A percentile compares a stretch with the other conserved stretches of the same genome.
These are phyloP conservation scores for Volvox reticuliferus DNA, from an alignment of 139 green algal species.

Conservation along the genomic window DNA sequence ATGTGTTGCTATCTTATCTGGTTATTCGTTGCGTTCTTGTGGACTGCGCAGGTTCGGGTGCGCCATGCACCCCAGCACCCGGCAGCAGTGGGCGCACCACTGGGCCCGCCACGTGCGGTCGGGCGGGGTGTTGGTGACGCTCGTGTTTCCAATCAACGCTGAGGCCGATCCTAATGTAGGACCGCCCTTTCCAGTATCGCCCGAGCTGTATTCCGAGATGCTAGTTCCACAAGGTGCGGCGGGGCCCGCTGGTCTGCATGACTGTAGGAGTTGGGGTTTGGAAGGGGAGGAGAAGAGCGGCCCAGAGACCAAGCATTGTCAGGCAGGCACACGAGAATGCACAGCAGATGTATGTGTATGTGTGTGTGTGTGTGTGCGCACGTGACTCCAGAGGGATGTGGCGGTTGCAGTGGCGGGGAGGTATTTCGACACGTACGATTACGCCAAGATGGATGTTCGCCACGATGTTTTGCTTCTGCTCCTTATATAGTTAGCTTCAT, in stretches of 20 bases:
- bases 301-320: no score
- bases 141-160: slow-evolving; percentile 75
- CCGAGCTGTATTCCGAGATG: slow-evolving; percentile 64
- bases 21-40: no score
- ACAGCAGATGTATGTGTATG: no score
- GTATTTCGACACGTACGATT: no score
- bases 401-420: no score
- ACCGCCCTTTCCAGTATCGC: slow-evolving; percentile 73
- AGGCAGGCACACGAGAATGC: no score
- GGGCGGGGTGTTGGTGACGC: slow-evolving; percentile 68
- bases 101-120: slow-evolving; percentile 63
- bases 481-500: no score
- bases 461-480: no score
- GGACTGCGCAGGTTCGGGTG: slow-evolving; percentile 73
- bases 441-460: no score
- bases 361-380: no score
- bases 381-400: no score
- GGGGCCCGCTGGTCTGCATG: background rate
- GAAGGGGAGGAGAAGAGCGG: background rate
- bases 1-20: no score
- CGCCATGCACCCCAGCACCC: slow-evolving; percentile 71
- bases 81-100: slow-evolving; percentile 62
- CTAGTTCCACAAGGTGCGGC: slow-evolving; percentile 47
- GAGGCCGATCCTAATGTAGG: slow-evolving; percentile 8
- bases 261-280: background rate